Percentiles rank a stretch among this genome's conserved stretches.
Conservation (phyloP, 169 alveolate genomes). For the Babesia sp. region DNA sequence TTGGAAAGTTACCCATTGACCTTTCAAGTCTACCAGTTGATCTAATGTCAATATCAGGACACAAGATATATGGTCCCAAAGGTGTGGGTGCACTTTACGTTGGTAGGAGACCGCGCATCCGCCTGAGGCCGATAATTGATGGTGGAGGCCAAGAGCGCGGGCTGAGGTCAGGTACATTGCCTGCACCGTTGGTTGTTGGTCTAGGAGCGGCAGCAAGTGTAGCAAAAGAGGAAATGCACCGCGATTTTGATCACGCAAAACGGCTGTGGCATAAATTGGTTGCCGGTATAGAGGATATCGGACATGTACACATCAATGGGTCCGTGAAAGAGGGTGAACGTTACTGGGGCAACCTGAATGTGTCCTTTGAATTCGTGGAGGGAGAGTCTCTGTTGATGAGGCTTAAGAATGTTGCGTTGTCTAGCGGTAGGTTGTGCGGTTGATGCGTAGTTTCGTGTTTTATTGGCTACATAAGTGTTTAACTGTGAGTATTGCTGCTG, state of each 20-base stretch:
- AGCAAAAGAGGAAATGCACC: constrained; percentile 89
- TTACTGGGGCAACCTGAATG: constrained; percentile 90
- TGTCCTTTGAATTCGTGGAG: constrained; percentile 93
- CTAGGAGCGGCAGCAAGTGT: constrained; percentile 95
- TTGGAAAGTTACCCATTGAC: constrained; percentile 92
- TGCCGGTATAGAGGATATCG: constrained; percentile 67
- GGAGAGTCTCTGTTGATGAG: constrained; percentile 92
- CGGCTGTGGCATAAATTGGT: constrained; percentile 81
- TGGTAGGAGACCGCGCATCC: constrained; percentile 91
- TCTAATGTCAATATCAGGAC: constrained; percentile 93
- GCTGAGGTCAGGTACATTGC: constrained; percentile 94
- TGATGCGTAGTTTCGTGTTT: too few species aligned
- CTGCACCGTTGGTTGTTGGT: constrained; percentile 93
- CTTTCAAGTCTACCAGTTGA: constrained; percentile 90
- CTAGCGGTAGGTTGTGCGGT: constrained; percentile 87
- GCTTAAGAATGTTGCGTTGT: constrained; percentile 82
- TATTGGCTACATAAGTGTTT: too few species aligned
- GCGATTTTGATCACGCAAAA: constrained; percentile 88
- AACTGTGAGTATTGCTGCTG: background rate
- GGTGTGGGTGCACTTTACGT: constrained; percentile 98
- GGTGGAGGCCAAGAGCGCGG: constrained; percentile 99
- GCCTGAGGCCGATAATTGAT: constrained; percentile 91
- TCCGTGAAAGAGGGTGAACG: constrained; percentile 73
- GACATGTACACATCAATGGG: constrained; percentile 86
- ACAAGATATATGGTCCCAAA: constrained; percentile 99